Base-by-base conservation (phyloP, 169 alveolate species). In the Cryptosporidium meleagridis region DNA sequence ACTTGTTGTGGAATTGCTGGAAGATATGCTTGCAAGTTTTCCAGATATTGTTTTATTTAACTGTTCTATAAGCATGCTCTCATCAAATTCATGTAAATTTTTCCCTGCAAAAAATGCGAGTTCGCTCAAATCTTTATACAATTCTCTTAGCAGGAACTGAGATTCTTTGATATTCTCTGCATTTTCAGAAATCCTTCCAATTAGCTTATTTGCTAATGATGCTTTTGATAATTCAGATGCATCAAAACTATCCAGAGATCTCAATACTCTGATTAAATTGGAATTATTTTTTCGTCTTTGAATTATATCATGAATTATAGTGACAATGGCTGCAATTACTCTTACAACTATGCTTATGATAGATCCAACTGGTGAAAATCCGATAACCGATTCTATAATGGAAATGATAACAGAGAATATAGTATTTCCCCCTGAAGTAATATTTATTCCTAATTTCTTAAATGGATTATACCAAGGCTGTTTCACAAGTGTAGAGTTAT, bases 251-350 rank as follows among this genome's bases (percentile, higher is more conserved):
- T 80, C 89, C 7, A 80, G 26, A 23, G 61, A 45, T 23, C 62
- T 80, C 29, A 80, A 65, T 1, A 51, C 65, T 29, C 89, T 35
- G 4, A 80, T 31, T 41, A 80, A 62, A 65, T 80, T 80, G 12
- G 89, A 58, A 62, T 80, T 80, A 9, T 16, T 65, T 9, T 65
- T 80, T 67, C 65, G 61, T 45, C 45, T 80, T 29, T 62, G 73
- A 41, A 80, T 65, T 7, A 80, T 35, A 10, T 80, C 89, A 80
- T 45, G 53, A 59, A 80, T 26, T 26, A 80, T 26, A 12, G 89
- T 62, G 0, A 80, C 75, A 26, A 80, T 80, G 23, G 89, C 89
- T 29, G 89, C 73, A 44, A 80, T 80, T 41, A 80, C 75, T 59
- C 89, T 69, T 3, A 80, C 80, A 80, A 80, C 31, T 16, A 65